Conservation (phyloP, 805 yeast species). For the Lachancea meyersii region DNA sequence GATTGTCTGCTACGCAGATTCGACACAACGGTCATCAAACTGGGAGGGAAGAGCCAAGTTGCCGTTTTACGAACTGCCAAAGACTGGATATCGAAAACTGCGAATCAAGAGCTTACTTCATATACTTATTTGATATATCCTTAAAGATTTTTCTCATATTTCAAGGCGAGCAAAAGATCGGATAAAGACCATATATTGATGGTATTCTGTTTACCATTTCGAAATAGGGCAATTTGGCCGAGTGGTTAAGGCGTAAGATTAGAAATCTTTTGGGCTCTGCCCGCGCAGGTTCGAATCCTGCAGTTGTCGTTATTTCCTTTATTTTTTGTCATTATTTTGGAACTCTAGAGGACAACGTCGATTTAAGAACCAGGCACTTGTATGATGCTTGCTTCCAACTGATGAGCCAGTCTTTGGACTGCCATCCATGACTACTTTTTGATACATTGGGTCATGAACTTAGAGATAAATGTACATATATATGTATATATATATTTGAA, state of each 20-base stretch:
- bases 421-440: too few relatives aligned
- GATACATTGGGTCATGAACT: too few relatives aligned
- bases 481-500: too few relatives aligned
- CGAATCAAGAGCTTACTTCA: background rate
- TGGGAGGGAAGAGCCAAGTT: too few relatives aligned
- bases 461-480: too few relatives aligned
- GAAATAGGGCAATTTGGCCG: conserved; percentile 40
- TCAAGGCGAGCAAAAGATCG: background rate
- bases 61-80: too few relatives aligned
- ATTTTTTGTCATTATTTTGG: background rate
- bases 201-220: background rate
- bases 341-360: background rate
- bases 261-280: conserved; percentile 54
- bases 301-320: conserved; percentile 48
- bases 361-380: background rate
- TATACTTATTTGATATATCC: background rate
- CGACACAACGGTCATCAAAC: conserved; percentile 1
- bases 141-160: background rate
- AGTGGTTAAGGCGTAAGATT: conserved; percentile 64
- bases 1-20: conserved; percentile 1
- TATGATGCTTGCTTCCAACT: too few relatives aligned
- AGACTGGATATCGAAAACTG: too few relatives aligned
- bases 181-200: background rate
- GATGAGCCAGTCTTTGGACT: too few relatives aligned
- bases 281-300: conserved; percentile 69